Evolutionary conservation across 2,329 filamentous ascomycete species (phyloP).

Genomic region (Sporothrix dimorphospora): DNA sequence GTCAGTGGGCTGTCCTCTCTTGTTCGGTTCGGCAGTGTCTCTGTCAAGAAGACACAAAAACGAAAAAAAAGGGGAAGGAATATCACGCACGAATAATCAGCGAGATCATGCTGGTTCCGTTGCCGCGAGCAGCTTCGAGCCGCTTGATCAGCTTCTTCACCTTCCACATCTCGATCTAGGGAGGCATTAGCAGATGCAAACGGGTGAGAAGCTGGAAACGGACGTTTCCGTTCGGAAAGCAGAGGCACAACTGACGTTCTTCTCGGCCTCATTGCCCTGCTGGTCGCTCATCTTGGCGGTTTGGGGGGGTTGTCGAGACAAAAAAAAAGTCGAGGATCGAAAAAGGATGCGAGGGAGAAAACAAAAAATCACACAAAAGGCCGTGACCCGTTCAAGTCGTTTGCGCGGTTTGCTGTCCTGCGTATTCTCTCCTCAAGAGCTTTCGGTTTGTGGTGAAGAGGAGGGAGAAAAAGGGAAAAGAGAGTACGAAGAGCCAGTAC

Average conservation of each 20-base stretch:
- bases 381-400: constrained; percentile 8
- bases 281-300: constrained; percentile 75
- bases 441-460: background rate
- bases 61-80: background rate
- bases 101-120: constrained; percentile 99
- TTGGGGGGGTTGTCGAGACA: constrained; percentile 3
- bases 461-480: background rate
- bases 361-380: constrained; percentile 24
- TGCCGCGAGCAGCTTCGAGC: constrained; percentile 93
- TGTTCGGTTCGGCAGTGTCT: background rate
- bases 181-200: constrained; percentile 23
- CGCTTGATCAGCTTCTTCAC: constrained; percentile 99
- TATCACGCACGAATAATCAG: constrained; percentile 85
- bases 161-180: constrained; percentile 82
- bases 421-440: constrained; percentile 7
- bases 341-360: constrained; percentile 8
- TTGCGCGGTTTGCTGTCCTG: background rate
- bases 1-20: constrained; percentile 8
- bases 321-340: background rate
- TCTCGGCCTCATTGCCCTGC: constrained; percentile 91
- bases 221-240: constrained; percentile 1
- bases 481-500: background rate
- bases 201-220: constrained; percentile 14
- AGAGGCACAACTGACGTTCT: constrained; percentile 67
- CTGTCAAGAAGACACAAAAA: background rate